Conservation (phyloP, 2,329 filamentous ascomycete species). For the Penicillium concentricum region DNA sequence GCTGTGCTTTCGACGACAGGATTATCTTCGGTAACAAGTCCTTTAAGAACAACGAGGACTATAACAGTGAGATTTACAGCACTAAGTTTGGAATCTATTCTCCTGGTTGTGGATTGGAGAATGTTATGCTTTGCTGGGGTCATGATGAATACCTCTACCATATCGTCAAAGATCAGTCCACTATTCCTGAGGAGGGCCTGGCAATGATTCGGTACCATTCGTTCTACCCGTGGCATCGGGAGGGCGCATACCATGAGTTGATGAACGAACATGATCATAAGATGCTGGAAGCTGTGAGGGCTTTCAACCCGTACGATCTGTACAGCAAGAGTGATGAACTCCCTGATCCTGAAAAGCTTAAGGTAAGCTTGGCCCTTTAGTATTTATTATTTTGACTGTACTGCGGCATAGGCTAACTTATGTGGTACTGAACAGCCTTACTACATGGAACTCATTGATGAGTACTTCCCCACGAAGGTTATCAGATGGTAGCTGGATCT, state of each 20-base stretch:
- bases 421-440: slow-evolving; percentile 53
- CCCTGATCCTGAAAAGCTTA: slow-evolving; percentile 72
- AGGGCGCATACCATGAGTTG: slow-evolving; percentile 74
- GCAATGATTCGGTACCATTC: slow-evolving; percentile 93
- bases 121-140: slow-evolving; percentile 89
- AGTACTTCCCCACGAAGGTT: slow-evolving; percentile 68
- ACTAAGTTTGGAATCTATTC: slow-evolving; percentile 78
- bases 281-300: slow-evolving; percentile 77
- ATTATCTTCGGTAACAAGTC: slow-evolving; percentile 76
- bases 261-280: slow-evolving; percentile 79
- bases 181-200: slow-evolving; percentile 74
- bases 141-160: slow-evolving; percentile 61
- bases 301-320: slow-evolving; percentile 87
- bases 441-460: slow-evolving; percentile 71
- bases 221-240: slow-evolving; percentile 91
- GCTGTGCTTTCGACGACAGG: slow-evolving; percentile 56
- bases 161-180: slow-evolving; percentile 78
- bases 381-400: not conserved
- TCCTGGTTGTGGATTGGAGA: slow-evolving; percentile 76
- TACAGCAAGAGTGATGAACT: slow-evolving; percentile 88
- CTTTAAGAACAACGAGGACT: slow-evolving; percentile 75
- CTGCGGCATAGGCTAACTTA: not conserved
- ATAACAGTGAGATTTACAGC: slow-evolving; percentile 67
- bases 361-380: slow-evolving; percentile 33
- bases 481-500: slow-evolving; percentile 60